Evolutionary conservation across 2,329 filamentous ascomycete genomes (phyloP).

Genomic region (Talaromyces sp.): DNA sequence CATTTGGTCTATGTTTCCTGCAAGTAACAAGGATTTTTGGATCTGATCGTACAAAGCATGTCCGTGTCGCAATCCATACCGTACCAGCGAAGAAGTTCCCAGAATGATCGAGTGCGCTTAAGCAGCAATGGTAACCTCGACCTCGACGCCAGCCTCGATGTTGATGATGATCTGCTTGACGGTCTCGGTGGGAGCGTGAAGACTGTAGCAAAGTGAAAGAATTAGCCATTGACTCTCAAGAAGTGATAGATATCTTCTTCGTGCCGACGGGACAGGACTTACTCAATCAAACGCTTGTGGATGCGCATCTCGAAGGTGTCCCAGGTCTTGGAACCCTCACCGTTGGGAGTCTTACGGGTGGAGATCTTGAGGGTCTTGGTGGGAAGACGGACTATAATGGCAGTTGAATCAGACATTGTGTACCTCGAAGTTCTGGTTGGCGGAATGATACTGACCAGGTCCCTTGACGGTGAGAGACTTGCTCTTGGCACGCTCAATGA

Average conservation of each 20-base stretch:
- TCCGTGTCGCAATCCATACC: background rate
- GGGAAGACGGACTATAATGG: constrained; percentile 76
- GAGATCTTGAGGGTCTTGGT: constrained; percentile 96
- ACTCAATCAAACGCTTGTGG: constrained; percentile 97
- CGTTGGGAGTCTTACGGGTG: constrained; percentile 98
- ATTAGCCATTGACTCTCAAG: background rate
- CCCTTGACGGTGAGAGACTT: constrained; percentile 99
- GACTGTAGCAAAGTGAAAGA: constrained; percentile 44
- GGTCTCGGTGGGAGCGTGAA: constrained; percentile 91
- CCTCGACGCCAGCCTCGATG: constrained; percentile 53
- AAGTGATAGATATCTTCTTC: background rate
- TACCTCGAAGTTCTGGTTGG: background rate
- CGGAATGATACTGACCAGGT: constrained; percentile 47
- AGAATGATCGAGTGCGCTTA: constrained; percentile 31
- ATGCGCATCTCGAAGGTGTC: constrained; percentile 99
- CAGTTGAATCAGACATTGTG: background rate
- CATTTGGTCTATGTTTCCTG: constrained; percentile 13
- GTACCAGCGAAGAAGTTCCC: background rate
- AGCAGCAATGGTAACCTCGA: constrained; percentile 53
- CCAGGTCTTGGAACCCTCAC: constrained; percentile 99
- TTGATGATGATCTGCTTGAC: constrained; percentile 55
- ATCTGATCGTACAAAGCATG: constrained; percentile 8
- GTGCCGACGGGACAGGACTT: constrained; percentile 36
- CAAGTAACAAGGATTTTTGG: background rate
- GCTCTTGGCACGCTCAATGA: constrained; percentile 96